Conservation (phyloP, 768 basidiomycete species). For the Russula sp. region DNA sequence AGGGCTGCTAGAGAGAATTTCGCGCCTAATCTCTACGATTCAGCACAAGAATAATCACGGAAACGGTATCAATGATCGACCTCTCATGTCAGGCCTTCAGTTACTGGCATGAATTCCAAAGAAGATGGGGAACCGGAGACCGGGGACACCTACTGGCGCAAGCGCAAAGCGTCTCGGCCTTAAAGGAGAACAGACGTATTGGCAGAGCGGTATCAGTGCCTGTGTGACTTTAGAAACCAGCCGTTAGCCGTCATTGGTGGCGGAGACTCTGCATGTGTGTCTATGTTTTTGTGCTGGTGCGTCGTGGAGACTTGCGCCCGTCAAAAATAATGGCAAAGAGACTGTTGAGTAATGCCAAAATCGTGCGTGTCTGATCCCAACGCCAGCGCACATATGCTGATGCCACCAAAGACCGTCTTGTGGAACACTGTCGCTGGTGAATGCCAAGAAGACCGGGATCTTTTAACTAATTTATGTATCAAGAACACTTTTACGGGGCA, state of each 20-base stretch:
- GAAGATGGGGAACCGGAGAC: constrained; percentile 84
- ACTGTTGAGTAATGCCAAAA: constrained; percentile 80
- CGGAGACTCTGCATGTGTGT: constrained; percentile 92
- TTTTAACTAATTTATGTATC: constrained; percentile 78
- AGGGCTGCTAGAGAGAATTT: too few species aligned
- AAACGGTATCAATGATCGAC: constrained; percentile 94
- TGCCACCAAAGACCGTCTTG: constrained; percentile 52
- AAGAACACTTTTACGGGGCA: constrained; percentile 77
- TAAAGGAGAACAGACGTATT: constrained; percentile 89
- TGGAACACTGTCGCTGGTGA: constrained; percentile 94
- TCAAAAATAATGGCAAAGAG: constrained; percentile 99
- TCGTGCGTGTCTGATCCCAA: constrained; percentile 43
- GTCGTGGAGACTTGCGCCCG: constrained; percentile 86
- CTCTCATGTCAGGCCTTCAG: constrained; percentile 89
- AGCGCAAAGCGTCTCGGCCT: constrained; percentile 88
- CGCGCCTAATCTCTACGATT: constrained; percentile 92
- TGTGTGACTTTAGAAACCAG: constrained; percentile 98
- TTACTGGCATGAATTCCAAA: constrained; percentile 92
- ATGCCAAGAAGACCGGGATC: constrained; percentile 91
- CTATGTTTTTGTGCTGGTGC: constrained; percentile 88
- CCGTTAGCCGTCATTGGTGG: constrained; percentile 96
- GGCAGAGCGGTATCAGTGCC: constrained; percentile 98
- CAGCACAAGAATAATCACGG: constrained; percentile 94
- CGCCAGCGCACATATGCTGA: constrained; percentile 1
- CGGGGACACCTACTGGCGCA: constrained; percentile 91